Percentiles rank a stretch among this genome's conserved stretches.
phyloP scores from a whole-genome alignment of 495 filamentous ascomycete species.

The Penicillium diatomitis region DNA sequence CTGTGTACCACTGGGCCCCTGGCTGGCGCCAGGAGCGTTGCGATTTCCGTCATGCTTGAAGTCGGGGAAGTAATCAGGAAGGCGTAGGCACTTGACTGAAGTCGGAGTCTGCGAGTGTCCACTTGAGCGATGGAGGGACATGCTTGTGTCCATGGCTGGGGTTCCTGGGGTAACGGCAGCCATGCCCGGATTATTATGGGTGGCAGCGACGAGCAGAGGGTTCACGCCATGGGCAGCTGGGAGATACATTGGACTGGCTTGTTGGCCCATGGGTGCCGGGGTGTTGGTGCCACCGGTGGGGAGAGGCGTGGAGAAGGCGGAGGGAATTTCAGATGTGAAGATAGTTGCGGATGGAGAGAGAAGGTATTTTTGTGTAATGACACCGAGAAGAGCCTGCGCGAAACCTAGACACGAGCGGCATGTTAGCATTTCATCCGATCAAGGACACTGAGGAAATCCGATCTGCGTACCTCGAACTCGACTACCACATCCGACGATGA shows the following conservation, averaged over 20 bases:
- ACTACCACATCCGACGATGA: constrained; percentile 82
- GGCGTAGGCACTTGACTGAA: constrained; percentile 65
- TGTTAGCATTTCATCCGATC: not conserved
- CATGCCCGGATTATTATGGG: constrained; percentile 52
- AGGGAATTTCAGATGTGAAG: constrained; percentile 92
- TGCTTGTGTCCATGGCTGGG: constrained; percentile 28
- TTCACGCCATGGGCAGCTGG: constrained; percentile 60
- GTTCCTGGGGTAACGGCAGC: constrained; percentile 25
- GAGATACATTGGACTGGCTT: constrained; percentile 33
- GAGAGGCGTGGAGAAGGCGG: constrained; percentile 77
- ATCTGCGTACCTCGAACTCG: constrained; percentile 57
- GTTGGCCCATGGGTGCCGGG: constrained; percentile 51
- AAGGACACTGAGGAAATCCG: too few relatives aligned
- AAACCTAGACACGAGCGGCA: constrained; percentile 42
- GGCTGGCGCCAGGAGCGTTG: constrained; percentile 29
- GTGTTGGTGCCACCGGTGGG: constrained; percentile 92
- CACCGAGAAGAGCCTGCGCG: constrained; percentile 75
- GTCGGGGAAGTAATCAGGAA: constrained; percentile 85
- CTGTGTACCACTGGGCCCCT: constrained; percentile 16
- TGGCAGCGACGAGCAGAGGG: constrained; percentile 86
- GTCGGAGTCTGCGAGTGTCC: constrained; percentile 83
- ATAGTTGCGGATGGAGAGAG: constrained; percentile 91
- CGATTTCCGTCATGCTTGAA: constrained; percentile 71
- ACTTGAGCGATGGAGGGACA: constrained; percentile 49
- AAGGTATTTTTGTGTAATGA: constrained; percentile 70